Conservation (phyloP, 768 basidiomycete genomes). For the Boletus coccyginus region DNA sequence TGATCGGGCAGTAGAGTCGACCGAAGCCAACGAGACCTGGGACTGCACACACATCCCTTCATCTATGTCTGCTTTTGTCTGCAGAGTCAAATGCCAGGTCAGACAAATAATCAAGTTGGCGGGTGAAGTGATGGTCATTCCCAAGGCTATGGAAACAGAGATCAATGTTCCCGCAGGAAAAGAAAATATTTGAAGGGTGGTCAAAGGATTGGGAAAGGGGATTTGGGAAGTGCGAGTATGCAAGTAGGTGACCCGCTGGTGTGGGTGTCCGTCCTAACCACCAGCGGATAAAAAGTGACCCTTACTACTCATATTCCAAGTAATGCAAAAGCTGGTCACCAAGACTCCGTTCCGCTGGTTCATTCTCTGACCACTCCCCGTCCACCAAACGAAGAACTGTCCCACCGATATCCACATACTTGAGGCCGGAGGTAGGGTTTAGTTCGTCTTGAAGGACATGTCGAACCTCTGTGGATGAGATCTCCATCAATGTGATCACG, state of each 20-base stretch:
- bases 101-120: conserved; percentile 42
- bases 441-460: too few species aligned
- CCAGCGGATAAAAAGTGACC: too few species aligned
- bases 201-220: conserved; percentile 40
- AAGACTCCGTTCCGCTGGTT: background rate
- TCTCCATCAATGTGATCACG: too few species aligned
- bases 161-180: conserved; percentile 52
- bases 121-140: conserved; percentile 44
- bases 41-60: conserved; percentile 21
- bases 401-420: too few species aligned
- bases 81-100: conserved; percentile 48
- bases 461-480: too few species aligned
- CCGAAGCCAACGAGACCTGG: background rate
- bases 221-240: conserved; percentile 42
- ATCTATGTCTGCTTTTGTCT: conserved; percentile 45
- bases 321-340: background rate
- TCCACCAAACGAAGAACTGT: too few species aligned
- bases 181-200: conserved; percentile 42
- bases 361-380: conserved; percentile 3
- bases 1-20: conserved; percentile 2
- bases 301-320: too few species aligned
- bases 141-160: conserved; percentile 70
- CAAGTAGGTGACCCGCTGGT: conserved; percentile 46
- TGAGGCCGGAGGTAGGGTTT: too few species aligned
- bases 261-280: conserved; percentile 18